Percentiles rank a stretch among this genome's conserved stretches.
phyloP scores from a whole-genome alignment of 192 early-diverging fungal genomes.

The Coemansia sp. region DNA sequence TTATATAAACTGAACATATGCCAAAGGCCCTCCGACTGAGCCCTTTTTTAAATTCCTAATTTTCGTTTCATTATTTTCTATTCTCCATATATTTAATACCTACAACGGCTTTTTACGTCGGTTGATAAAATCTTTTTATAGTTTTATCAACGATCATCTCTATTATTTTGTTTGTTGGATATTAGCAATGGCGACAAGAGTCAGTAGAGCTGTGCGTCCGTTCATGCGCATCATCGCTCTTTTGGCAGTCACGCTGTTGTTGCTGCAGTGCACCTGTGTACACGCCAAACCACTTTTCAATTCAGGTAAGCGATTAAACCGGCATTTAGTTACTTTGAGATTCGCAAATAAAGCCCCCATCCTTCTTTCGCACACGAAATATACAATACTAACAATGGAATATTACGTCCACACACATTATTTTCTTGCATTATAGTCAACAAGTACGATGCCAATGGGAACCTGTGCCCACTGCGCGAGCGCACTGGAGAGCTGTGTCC shows the following conservation, averaged over 20 bases:
- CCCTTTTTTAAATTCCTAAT: background rate
- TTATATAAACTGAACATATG: background rate
- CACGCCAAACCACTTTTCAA: conserved; percentile 24
- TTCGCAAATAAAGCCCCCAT: background rate
- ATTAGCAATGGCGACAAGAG: background rate
- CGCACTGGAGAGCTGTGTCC: conserved; percentile 52
- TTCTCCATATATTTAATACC: background rate
- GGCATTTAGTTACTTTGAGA: background rate
- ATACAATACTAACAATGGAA: background rate
- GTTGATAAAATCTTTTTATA: background rate
- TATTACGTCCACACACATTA: background rate
- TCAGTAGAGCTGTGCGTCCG: background rate
- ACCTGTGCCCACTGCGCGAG: conserved; percentile 48
- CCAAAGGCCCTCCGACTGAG: background rate
- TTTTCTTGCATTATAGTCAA: conserved; percentile 46
- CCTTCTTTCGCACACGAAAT: background rate
- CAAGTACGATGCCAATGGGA: conserved; percentile 47
- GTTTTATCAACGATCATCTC: background rate
- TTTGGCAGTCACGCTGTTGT: background rate
- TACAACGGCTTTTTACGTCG: too few species aligned
- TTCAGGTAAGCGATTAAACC: conserved; percentile 18
- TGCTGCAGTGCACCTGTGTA: background rate
- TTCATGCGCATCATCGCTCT: background rate
- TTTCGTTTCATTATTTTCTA: background rate
- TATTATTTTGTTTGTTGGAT: background rate